These are phyloP conservation scores for Trametes pubescens DNA, from an alignment of 1,284 basidiomycete species.

Conservation along the genomic window DNA sequence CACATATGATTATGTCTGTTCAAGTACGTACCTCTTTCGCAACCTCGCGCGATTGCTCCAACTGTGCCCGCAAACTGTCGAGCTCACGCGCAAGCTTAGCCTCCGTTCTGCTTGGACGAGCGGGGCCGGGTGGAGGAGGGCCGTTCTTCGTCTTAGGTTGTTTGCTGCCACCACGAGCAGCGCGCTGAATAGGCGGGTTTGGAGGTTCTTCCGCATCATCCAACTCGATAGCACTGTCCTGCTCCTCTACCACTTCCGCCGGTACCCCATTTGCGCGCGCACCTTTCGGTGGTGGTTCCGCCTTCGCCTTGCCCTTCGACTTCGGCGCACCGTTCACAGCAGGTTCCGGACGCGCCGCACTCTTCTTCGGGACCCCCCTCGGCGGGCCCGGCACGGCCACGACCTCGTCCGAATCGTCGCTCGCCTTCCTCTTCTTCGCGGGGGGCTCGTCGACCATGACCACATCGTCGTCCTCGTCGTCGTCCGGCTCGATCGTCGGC, in stretches of 20 bases:
- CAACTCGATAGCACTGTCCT: slow-evolving; percentile 15
- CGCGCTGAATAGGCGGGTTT: slow-evolving; percentile 17
- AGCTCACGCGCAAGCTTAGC: slow-evolving; percentile 29
- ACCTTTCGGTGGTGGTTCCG: slow-evolving; percentile 20
- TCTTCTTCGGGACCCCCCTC: slow-evolving; percentile 28
- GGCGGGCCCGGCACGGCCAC: slow-evolving; percentile 22
- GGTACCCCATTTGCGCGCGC: slow-evolving; percentile 13
- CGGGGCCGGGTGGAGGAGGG: slow-evolving; percentile 3
- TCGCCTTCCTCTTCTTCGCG: slow-evolving; percentile 24
- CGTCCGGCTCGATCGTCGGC: slow-evolving; percentile 24
- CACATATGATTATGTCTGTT: background rate
- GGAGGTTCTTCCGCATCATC: slow-evolving; percentile 31
- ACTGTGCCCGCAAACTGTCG: slow-evolving; percentile 34
- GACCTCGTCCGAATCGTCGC: slow-evolving; percentile 31
- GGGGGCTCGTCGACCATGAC: slow-evolving; percentile 25
- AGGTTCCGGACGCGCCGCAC: slow-evolving; percentile 19
- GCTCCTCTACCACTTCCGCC: slow-evolving; percentile 23
- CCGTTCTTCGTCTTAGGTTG: slow-evolving; percentile 26
- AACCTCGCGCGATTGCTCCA: slow-evolving; percentile 26
- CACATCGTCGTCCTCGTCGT: slow-evolving; percentile 25
- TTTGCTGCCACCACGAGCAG: slow-evolving; percentile 17
- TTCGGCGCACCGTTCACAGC: slow-evolving; percentile 31
- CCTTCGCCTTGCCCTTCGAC: slow-evolving; percentile 40
- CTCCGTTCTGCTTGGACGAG: slow-evolving; percentile 26
- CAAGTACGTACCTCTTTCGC: slow-evolving; percentile 30